Percentiles rank a stretch among this genome's conserved stretches.
Evolutionary conservation across 2,329 filamentous ascomycete species (phyloP).

Genomic region (Xylariaceae sp.): DNA sequence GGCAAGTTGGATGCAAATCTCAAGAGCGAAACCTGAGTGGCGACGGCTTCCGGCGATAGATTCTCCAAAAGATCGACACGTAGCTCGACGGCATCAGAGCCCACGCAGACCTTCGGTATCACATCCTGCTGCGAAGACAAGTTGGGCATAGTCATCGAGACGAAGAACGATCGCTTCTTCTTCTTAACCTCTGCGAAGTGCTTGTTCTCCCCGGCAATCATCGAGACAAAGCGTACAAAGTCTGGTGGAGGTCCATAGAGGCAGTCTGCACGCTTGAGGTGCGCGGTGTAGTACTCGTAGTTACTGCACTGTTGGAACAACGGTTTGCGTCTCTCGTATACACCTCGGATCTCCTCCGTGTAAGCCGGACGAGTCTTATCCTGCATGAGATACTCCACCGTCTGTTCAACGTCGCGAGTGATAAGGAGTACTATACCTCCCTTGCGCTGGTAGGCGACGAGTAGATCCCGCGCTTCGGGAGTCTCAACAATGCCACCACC

Average conservation of each 20-base stretch:
- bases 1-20: constrained; percentile 68
- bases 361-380: constrained; percentile 92
- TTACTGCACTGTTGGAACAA: constrained; percentile 95
- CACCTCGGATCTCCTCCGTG: constrained; percentile 82
- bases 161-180: constrained; percentile 81
- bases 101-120: constrained; percentile 69
- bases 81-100: constrained; percentile 88
- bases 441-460: constrained; percentile 65
- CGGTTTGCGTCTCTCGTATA: constrained; percentile 82
- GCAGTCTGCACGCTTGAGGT: constrained; percentile 39
- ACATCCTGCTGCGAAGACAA: constrained; percentile 58
- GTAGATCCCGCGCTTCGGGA: constrained; percentile 68
- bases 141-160: constrained; percentile 79
- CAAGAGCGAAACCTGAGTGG: constrained; percentile 74
- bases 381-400: constrained; percentile 80
- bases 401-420: constrained; percentile 78
- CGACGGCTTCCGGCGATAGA: constrained; percentile 68
- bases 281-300: constrained; percentile 83
- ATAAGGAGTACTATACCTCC: constrained; percentile 84
- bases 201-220: constrained; percentile 58
- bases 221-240: constrained; percentile 66
- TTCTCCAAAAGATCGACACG: constrained; percentile 87
- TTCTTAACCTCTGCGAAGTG: constrained; percentile 53
- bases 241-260: constrained; percentile 53
- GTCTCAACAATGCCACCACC: constrained; percentile 91